phyloP scores from a whole-genome alignment of 139 green algal genomes.

The Coccomyxa sp. region DNA sequence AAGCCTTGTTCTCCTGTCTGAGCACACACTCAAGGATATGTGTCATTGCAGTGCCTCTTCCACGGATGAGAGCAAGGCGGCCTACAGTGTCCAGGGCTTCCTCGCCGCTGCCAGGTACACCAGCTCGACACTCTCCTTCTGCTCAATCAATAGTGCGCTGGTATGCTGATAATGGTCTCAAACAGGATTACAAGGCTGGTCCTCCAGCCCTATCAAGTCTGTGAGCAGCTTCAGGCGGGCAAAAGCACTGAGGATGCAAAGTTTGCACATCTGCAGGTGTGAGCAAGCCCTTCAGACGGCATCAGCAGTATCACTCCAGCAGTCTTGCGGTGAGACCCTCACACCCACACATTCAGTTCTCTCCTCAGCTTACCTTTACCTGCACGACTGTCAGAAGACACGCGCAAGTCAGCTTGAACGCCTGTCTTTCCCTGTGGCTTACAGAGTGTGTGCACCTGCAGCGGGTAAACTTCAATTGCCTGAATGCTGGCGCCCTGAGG shows the following conservation, averaged over 20 bases:
- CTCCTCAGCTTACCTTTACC: too few species aligned
- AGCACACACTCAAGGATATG: neutral
- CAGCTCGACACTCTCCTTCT: neutral
- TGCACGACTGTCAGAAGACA: too few species aligned
- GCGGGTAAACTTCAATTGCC: conserved; percentile 55
- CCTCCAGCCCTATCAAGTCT: neutral
- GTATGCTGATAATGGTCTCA: neutral
- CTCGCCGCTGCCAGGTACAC: conserved; percentile 1
- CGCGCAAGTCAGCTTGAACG: neutral
- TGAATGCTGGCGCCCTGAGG: conserved; percentile 50
- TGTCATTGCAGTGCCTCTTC: conserved; percentile 11
- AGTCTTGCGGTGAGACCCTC: neutral
- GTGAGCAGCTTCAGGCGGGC: neutral
- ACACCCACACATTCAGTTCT: neutral
- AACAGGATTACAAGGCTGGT: too few species aligned
- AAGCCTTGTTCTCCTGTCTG: neutral
- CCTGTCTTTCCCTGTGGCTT: neutral
- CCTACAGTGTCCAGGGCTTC: neutral
- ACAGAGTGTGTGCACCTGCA: conserved; percentile 10
- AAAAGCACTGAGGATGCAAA: too few species aligned
- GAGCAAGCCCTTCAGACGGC: too few species aligned
- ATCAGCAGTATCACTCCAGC: neutral
- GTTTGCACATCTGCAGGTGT: too few species aligned
- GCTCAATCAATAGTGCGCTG: neutral
- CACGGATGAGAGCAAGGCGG: conserved; percentile 6